phyloP scores from a whole-genome alignment of 108 stramenopile species.

The Cyclostephanos invisitatus region DNA sequence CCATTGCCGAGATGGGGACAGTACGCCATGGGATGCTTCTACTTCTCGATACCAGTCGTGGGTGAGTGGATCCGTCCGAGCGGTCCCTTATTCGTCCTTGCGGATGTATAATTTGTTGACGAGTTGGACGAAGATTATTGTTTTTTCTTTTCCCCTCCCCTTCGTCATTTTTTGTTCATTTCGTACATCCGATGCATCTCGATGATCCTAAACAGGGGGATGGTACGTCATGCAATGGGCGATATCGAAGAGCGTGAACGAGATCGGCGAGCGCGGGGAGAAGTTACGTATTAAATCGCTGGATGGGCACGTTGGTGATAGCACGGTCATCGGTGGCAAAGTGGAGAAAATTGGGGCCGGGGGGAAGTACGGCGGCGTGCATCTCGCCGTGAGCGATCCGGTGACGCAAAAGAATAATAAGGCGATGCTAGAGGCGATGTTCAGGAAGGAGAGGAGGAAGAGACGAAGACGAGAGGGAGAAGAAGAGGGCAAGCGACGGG shows the following conservation, averaged over 20 bases:
- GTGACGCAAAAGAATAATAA: slow-evolving; percentile 64
- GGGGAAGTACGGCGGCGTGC: slow-evolving; percentile 73
- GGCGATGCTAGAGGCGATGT: slow-evolving; percentile 64
- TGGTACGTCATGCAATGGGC: slow-evolving; percentile 72
- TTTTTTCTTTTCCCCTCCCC: not conserved
- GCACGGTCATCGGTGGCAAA: slow-evolving; percentile 41
- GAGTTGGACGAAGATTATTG: too few species aligned
- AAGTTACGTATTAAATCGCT: slow-evolving; percentile 49
- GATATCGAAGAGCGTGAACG: slow-evolving; percentile 59
- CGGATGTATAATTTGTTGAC: too few species aligned
- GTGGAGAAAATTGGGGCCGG: slow-evolving; percentile 65
- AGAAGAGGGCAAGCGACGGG: slow-evolving; percentile 6
- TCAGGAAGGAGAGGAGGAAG: slow-evolving; percentile 46
- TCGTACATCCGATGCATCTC: too few species aligned
- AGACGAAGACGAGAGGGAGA: slow-evolving; percentile 10
- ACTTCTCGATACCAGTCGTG: slow-evolving; percentile 73
- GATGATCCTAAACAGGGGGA: slow-evolving; percentile 61
- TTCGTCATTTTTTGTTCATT: too few species aligned
- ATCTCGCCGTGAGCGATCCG: slow-evolving; percentile 63
- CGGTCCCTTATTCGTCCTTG: too few species aligned
- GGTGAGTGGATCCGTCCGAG: slow-evolving; percentile 3
- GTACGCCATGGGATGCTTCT: slow-evolving; percentile 72
- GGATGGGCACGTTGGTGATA: slow-evolving; percentile 55
- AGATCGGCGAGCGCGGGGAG: slow-evolving; percentile 65
- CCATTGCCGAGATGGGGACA: slow-evolving; percentile 71